Percentiles rank a stretch among this genome's conserved stretches.
phyloP scores from a whole-genome alignment of 176 grass and related monocot species.

The Puya raimondii region DNA sequence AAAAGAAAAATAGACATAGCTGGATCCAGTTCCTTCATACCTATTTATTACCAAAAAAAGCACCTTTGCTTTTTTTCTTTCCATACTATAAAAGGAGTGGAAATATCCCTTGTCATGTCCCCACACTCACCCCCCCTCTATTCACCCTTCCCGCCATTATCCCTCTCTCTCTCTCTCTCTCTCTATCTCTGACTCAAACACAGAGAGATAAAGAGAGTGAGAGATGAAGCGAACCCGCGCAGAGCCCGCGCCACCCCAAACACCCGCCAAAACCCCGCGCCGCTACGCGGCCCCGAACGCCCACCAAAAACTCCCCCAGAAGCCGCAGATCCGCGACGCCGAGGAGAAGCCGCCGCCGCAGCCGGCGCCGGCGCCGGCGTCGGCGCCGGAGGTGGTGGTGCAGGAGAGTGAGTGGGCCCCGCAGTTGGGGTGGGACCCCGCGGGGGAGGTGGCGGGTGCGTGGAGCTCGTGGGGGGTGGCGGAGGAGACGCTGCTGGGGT shows the following conservation, averaged over 20 bases:
- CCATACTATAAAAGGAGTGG: too few species aligned
- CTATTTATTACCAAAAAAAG: too few species aligned
- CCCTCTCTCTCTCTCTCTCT: too few species aligned
- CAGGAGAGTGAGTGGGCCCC: not conserved
- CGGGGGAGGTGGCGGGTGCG: not conserved
- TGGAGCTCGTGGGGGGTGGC: not conserved
- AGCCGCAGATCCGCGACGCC: not conserved
- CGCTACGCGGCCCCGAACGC: not conserved
- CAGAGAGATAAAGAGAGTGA: not conserved
- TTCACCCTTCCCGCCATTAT: too few species aligned
- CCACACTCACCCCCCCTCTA: too few species aligned
- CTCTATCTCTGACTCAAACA: not conserved
- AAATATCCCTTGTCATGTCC: too few species aligned
- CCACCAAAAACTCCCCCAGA: not conserved
- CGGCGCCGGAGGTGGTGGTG: too few species aligned
- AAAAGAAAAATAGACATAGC: too few species aligned
- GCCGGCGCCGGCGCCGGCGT: not conserved
- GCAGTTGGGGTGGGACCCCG: not conserved
- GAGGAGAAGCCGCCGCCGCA: not conserved
- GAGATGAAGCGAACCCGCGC: slow-evolving; percentile 6
- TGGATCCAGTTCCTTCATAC: too few species aligned
- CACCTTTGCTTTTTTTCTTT: too few species aligned
- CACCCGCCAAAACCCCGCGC: not conserved
- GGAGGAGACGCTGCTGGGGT: slow-evolving; percentile 4
- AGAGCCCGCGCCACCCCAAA: not conserved